A percentile compares a stretch with the other conserved stretches of the same genome.
Conservation (phyloP, 73 alveolate species). For the Paramecium primaurelia region DNA sequence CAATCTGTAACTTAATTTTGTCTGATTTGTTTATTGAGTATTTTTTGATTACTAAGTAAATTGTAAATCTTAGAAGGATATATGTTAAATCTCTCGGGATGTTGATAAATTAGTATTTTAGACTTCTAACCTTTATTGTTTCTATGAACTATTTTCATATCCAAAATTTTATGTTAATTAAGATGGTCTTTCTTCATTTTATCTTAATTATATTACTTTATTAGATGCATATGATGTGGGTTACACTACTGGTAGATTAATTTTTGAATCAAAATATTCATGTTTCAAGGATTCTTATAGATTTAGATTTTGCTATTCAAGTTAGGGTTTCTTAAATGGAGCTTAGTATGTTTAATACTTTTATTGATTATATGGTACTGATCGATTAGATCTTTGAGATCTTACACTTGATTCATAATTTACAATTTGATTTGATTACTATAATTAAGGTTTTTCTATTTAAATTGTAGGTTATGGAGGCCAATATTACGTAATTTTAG, state of each 20-base stretch:
- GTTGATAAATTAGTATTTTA: not conserved
- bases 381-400: not conserved
- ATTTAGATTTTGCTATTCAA: not conserved
- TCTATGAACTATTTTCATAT: not conserved
- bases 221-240: not conserved
- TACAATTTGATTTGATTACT: not conserved
- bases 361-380: not conserved
- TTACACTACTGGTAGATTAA: not conserved
- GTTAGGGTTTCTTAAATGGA: not conserved
- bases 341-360: not conserved
- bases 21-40: not conserved
- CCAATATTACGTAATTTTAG: not conserved
- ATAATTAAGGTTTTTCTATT: not conserved
- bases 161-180: not conserved
- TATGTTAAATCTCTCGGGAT: not conserved
- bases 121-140: not conserved
- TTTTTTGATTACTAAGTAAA: not conserved
- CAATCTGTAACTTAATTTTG: not conserved
- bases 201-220: not conserved
- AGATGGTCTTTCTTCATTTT: not conserved
- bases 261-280: not conserved
- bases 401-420: not conserved
- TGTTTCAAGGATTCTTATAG: not conserved
- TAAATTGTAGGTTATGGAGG: not conserved
- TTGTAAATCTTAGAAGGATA: not conserved